phyloP scores from a whole-genome alignment of 345 rosid species.

The Ricinus communis region DNA sequence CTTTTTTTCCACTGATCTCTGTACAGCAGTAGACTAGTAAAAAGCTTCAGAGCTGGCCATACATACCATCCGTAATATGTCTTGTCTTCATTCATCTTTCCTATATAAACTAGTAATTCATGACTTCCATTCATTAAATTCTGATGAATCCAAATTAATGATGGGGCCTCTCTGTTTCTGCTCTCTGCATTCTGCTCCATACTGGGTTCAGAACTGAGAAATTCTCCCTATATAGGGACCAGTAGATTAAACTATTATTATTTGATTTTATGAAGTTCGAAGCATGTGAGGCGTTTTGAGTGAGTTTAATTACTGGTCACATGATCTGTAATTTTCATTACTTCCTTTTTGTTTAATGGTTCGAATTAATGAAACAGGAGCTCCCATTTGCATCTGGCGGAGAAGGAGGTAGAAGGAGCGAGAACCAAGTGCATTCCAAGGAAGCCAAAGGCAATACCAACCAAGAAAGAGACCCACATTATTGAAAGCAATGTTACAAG shows the following conservation, averaged over 20 bases:
- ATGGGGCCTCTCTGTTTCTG: not conserved
- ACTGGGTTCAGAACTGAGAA: not conserved
- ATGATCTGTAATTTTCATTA: not conserved
- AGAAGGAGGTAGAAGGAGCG: constrained; percentile 37
- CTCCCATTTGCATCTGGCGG: constrained; percentile 41
- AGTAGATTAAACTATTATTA: not conserved
- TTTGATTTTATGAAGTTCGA: not conserved
- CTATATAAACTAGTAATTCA: no score
- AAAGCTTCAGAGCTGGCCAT: not conserved
- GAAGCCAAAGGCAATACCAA: constrained; percentile 35
- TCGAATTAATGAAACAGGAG: no score
- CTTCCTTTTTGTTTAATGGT: no score
- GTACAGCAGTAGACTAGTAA: not conserved
- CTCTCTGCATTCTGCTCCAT: not conserved
- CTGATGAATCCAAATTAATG: not conserved
- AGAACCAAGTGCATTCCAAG: constrained; percentile 50
- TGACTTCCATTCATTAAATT: not conserved
- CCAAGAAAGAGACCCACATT: constrained; percentile 31
- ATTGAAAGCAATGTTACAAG: not conserved
- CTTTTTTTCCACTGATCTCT: not conserved
- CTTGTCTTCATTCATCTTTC: not conserved
- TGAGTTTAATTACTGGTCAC: not conserved
- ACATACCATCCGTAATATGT: no score
- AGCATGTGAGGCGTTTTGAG: not conserved
- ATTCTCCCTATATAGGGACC: constrained; percentile 10